Base-by-base conservation (phyloP, 306 rosid species). In the Alnus glutinosa region DNA sequence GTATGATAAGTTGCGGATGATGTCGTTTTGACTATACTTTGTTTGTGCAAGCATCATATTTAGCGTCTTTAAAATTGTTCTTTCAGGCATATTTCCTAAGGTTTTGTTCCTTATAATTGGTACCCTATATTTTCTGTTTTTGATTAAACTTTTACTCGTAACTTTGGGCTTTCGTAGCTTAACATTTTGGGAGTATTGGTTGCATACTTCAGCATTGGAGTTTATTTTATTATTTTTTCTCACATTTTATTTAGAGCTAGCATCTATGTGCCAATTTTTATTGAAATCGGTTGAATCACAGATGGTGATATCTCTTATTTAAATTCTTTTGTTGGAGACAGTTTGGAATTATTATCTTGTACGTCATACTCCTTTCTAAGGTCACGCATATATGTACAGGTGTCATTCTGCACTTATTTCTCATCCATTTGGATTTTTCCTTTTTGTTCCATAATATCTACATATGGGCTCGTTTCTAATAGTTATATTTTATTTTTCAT, bases 361-460 rank as follows among this genome's bases (percentile, higher is more conserved):
- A 79, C 92, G 82, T 90, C 93, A 85, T 86, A 81, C 93, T 72
- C 87, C 90, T 89, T 88, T 89, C 90, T 90, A 92, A 79, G 89
- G 90, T 92, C 97, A 87, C 85, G 76, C 96, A 85, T 90, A 84
- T 88, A 79, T 83, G 91, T 90, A 79, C 97, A 92, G 96, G 97
- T 88, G 91, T 93, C 87, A 88, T 89, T 90, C 97, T 92, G 92
- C 91, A 86, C 96, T 92, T 89, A 86, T 82, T 76, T 81, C 90
- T 90, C 82, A 76, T 85, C 85, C 68, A 87, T 79, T 89, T 78
- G 86, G 75, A 83, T 48, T 82, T 87, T 82, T 48, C 74, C 81
- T 85, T 79, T 42, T 76, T 80, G 80, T 79, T 70, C 71, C 77
- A 52, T 72, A 79, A 63, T 79, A 81, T 74, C 71, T 48, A 80